These are phyloP conservation scores for Melastoma candidum DNA, from an alignment of 441 rosid genomes.

Conservation along the genomic window DNA sequence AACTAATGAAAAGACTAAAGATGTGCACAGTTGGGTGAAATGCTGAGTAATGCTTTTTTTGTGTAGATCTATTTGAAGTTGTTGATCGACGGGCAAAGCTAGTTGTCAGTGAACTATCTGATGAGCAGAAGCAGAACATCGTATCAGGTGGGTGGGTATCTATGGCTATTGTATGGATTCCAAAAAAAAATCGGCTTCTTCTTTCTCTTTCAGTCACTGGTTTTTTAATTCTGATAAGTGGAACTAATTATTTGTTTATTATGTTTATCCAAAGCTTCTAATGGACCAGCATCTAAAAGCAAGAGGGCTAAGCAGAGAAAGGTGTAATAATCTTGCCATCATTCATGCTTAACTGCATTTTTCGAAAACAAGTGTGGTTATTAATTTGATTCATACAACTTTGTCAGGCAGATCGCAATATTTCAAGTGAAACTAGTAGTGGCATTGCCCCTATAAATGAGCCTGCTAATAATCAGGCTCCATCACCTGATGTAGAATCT, in stretches of 20 bases:
- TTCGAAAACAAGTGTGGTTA: neutral
- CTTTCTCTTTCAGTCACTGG: too few relatives aligned
- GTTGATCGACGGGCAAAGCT: too few relatives aligned
- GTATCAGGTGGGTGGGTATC: too few relatives aligned
- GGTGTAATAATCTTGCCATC: conserved; percentile 29
- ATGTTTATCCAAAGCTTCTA: conserved; percentile 22
- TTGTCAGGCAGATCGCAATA: conserved; percentile 38
- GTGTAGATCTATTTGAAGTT: too few relatives aligned
- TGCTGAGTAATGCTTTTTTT: too few relatives aligned
- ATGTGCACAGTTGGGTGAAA: too few relatives aligned
- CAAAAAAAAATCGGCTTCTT: too few relatives aligned
- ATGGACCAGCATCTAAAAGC: conserved; percentile 60
- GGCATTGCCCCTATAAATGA: conserved; percentile 27
- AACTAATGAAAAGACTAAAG: too few relatives aligned
- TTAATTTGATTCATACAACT: neutral
- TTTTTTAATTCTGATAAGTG: too few relatives aligned
- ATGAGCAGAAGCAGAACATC: too few relatives aligned
- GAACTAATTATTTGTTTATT: conserved; percentile 2
- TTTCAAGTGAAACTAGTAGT: conserved; percentile 30
- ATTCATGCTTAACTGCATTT: conserved; percentile 7
- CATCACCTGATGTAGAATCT: conserved; percentile 26
- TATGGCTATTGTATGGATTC: too few relatives aligned
- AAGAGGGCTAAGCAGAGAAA: conserved; percentile 42
- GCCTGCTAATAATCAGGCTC: conserved; percentile 22
- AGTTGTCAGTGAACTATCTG: too few relatives aligned